These are phyloP conservation scores for Hortiboletus campestris DNA, from an alignment of 768 basidiomycete genomes.

Conservation along the genomic window DNA sequence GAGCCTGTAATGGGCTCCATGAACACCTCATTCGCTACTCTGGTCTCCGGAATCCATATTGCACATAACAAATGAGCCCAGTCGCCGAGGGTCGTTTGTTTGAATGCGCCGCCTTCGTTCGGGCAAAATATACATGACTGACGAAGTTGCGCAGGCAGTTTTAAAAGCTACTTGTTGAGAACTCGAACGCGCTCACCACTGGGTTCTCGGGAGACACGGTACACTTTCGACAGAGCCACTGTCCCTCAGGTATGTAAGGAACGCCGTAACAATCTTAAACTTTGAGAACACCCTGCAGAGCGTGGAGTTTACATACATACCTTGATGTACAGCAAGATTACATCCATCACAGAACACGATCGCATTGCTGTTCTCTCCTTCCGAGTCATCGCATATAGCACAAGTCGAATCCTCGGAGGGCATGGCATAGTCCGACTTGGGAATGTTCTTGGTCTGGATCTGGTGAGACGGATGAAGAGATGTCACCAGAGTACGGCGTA, in stretches of 20 bases:
- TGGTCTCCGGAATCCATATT: conserved; percentile 95
- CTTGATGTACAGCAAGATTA: conserved; percentile 99
- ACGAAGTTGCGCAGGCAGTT: neutral
- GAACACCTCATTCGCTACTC: conserved; percentile 90
- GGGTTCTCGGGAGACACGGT: conserved; percentile 96
- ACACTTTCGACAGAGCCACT: conserved; percentile 98
- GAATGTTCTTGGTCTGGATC: conserved; percentile 84
- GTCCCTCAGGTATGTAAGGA: conserved; percentile 98
- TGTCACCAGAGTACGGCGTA: conserved; percentile 37
- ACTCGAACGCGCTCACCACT: conserved; percentile 57
- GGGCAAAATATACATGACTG: conserved; percentile 96
- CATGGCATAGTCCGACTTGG: conserved; percentile 81
- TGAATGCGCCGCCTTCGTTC: conserved; percentile 96
- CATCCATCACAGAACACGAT: conserved; percentile 99
- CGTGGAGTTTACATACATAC: conserved; percentile 39
- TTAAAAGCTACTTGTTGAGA: neutral
- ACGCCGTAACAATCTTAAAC: conserved; percentile 95
- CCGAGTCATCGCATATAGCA: conserved; percentile 96
- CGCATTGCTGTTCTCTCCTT: conserved; percentile 97
- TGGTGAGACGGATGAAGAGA: neutral
- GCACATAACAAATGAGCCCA: conserved; percentile 98
- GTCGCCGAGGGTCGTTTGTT: conserved; percentile 87
- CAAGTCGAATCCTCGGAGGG: conserved; percentile 96
- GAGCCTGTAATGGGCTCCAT: conserved; percentile 97
- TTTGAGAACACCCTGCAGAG: conserved; percentile 7